Evolutionary conservation across 495 filamentous ascomycete species (phyloP).

Genomic region (Lophium mytilinum): DNA sequence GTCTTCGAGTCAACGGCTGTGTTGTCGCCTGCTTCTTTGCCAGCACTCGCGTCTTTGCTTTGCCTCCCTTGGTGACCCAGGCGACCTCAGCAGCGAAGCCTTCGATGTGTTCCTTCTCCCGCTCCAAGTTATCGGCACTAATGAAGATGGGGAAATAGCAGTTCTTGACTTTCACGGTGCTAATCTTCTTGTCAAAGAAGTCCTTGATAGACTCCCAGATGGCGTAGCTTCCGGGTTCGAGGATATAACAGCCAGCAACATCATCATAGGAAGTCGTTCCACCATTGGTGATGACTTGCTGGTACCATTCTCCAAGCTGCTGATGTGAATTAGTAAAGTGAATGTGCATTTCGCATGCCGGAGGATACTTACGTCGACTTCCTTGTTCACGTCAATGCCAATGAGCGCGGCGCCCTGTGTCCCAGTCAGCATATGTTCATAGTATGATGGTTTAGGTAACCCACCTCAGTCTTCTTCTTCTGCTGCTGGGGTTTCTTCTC

Average conservation of each 20-base stretch:
- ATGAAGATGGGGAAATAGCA: constrained; percentile 94
- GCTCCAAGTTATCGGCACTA: constrained; percentile 69
- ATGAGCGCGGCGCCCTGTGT: constrained; percentile 61
- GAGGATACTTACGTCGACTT: no score
- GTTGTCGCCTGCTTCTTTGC: constrained; percentile 54
- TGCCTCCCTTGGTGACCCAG: constrained; percentile 96
- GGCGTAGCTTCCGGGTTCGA: constrained; percentile 68
- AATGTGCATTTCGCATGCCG: no score
- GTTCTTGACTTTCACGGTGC: constrained; percentile 84
- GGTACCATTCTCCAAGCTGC: no score
- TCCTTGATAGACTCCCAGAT: constrained; percentile 89
- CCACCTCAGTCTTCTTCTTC: no score
- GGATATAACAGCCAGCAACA: constrained; percentile 91
- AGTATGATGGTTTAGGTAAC: no score
- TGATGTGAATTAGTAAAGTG: no score
- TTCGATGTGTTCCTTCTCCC: constrained; percentile 95
- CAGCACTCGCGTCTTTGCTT: constrained; percentile 81
- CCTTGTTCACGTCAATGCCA: constrained; percentile 76
- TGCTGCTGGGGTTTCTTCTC: no score
- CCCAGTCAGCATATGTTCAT: no score
- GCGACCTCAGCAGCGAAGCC: constrained; percentile 96
- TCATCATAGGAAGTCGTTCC: constrained; percentile 93
- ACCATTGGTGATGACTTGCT: constrained; percentile 87
- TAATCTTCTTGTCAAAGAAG: constrained; percentile 82
- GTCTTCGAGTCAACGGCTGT: constrained; percentile 65